phyloP scores from a whole-genome alignment of 1,284 basidiomycete species.

The Ceratobasidium sp. region DNA sequence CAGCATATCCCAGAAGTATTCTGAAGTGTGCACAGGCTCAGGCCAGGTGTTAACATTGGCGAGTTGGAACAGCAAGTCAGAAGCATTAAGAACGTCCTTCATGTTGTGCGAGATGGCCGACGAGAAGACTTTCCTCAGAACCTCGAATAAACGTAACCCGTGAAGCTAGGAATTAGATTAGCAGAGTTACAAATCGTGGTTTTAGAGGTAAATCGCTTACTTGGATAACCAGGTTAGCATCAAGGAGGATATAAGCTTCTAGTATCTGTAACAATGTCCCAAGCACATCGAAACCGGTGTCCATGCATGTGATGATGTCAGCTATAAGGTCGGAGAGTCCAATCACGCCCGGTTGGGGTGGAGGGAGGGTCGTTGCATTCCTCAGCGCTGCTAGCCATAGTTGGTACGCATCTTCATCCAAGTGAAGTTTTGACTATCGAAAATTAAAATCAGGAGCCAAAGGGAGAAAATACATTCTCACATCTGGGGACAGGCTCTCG shows the following conservation, averaged over 20 bases:
- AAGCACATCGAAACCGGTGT: constrained; percentile 78
- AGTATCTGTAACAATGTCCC: constrained; percentile 73
- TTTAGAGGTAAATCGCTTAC: constrained; percentile 58
- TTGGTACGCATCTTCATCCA: constrained; percentile 81
- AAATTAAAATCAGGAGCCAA: constrained; percentile 1
- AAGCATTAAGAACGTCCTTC: constrained; percentile 65
- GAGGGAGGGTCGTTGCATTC: constrained; percentile 69
- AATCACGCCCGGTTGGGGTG: constrained; percentile 58
- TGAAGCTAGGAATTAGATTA: constrained; percentile 52
- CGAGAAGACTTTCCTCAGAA: constrained; percentile 63
- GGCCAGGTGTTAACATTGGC: constrained; percentile 71
- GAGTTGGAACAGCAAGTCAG: constrained; percentile 70
- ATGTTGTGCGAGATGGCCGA: constrained; percentile 59
- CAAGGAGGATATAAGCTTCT: constrained; percentile 85
- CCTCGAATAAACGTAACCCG: constrained; percentile 57
- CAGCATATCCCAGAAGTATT: constrained; percentile 71
- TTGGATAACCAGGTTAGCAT: constrained; percentile 73
- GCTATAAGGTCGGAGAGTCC: constrained; percentile 78
- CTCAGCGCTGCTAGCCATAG: constrained; percentile 81
- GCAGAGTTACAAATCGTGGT: neutral
- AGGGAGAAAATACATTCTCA: constrained; percentile 54
- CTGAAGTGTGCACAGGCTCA: constrained; percentile 73
- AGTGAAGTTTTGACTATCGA: constrained; percentile 69
- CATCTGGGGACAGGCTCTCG: constrained; percentile 75
- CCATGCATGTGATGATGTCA: constrained; percentile 67